These are phyloP conservation scores for Astragalus membranaceus DNA, from an alignment of 306 rosid genomes.

Conservation along the genomic window DNA sequence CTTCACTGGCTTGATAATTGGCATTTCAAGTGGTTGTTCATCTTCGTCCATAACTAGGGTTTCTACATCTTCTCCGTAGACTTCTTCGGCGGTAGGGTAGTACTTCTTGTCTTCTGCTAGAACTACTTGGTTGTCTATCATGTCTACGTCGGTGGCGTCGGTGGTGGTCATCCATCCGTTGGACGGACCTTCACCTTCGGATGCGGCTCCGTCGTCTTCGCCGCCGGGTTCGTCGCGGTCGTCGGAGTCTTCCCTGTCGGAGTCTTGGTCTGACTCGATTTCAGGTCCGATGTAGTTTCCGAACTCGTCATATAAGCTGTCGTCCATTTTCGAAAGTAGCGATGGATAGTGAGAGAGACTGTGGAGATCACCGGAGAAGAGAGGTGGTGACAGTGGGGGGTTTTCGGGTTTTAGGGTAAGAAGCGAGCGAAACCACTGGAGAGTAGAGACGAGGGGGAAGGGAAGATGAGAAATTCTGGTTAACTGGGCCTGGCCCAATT, in stretches of 20 bases:
- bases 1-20: slow-evolving; percentile 72
- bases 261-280: slow-evolving; percentile 82
- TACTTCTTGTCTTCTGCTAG: slow-evolving; percentile 97
- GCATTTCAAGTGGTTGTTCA: slow-evolving; percentile 77
- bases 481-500: neutral
- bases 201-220: slow-evolving; percentile 32
- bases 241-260: slow-evolving; percentile 53
- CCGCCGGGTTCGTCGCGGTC: slow-evolving; percentile 26
- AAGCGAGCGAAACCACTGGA: neutral
- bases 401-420: slow-evolving; percentile 35
- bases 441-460: neutral
- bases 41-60: slow-evolving; percentile 98
- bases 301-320: slow-evolving; percentile 89
- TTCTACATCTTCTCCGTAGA: slow-evolving; percentile 93
- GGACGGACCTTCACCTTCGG: slow-evolving; percentile 55
- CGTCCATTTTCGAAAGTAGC: slow-evolving; percentile 52
- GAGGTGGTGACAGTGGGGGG: neutral
- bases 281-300: slow-evolving; percentile 99
- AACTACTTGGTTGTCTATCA: slow-evolving; percentile 83
- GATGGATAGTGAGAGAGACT: neutral
- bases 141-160: slow-evolving; percentile 47
- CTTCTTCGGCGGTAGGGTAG: slow-evolving; percentile 93
- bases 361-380: neutral
- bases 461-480: neutral
- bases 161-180: slow-evolving; percentile 68